Percentiles rank a stretch among this genome's conserved stretches.
phyloP scores from a whole-genome alignment of 2,329 filamentous ascomycete genomes.

The Juglanconis sp. region DNA sequence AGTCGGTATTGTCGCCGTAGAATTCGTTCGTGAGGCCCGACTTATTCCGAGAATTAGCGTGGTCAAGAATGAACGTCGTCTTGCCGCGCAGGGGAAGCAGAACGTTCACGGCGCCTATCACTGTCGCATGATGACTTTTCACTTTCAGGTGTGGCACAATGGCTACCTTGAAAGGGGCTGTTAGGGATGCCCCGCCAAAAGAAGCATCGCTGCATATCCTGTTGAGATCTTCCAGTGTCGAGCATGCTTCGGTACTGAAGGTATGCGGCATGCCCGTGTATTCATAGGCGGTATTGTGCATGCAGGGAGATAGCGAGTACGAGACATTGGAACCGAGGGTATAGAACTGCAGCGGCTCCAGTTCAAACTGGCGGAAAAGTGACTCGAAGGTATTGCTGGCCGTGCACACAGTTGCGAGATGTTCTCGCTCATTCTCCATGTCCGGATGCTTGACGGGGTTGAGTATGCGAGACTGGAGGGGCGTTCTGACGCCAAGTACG shows the following conservation, averaged over 20 bases:
- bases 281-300: slow-evolving; percentile 68
- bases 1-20: slow-evolving; percentile 53
- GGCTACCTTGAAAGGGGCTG: slow-evolving; percentile 68
- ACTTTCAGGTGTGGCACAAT: slow-evolving; percentile 63
- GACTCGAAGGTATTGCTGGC: slow-evolving; percentile 54
- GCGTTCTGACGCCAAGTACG: slow-evolving; percentile 39
- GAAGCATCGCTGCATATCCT: slow-evolving; percentile 54
- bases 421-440: slow-evolving; percentile 38
- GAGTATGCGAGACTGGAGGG: slow-evolving; percentile 45
- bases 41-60: slow-evolving; percentile 56
- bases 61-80: slow-evolving; percentile 47
- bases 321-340: slow-evolving; percentile 66
- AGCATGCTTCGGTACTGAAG: slow-evolving; percentile 58
- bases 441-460: slow-evolving; percentile 49
- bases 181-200: slow-evolving; percentile 65
- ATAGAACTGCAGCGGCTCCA: slow-evolving; percentile 66
- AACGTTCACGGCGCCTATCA: slow-evolving; percentile 71
- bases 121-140: slow-evolving; percentile 64
- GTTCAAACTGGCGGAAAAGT: slow-evolving; percentile 58
- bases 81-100: slow-evolving; percentile 62
- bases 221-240: slow-evolving; percentile 59
- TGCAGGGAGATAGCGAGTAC: slow-evolving; percentile 69
- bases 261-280: slow-evolving; percentile 65
- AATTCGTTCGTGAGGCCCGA: slow-evolving; percentile 60
- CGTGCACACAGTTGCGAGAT: slow-evolving; percentile 49